These are phyloP conservation scores for Neurospora cerealis DNA, from an alignment of 495 filamentous ascomycete genomes.

Conservation along the genomic window DNA sequence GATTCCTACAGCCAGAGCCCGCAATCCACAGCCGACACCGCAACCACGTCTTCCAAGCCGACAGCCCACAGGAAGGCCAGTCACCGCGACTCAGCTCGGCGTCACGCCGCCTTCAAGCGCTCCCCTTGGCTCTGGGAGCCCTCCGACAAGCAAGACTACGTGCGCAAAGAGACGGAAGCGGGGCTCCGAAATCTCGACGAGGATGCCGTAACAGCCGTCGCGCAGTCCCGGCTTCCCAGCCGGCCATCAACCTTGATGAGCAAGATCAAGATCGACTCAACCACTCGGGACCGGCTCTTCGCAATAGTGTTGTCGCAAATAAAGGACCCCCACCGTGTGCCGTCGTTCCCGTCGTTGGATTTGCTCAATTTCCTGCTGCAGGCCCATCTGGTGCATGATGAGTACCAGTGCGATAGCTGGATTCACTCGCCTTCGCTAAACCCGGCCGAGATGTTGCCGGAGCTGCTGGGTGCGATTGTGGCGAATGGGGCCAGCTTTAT, in stretches of 20 bases:
- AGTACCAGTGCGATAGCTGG: conserved; percentile 13
- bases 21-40: conserved; percentile 4
- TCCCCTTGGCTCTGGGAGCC: conserved; percentile 19
- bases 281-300: conserved; percentile 10
- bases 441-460: conserved; percentile 23
- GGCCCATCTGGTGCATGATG: conserved; percentile 9
- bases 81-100: conserved; percentile 3
- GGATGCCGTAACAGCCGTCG: background rate
- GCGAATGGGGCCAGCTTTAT: conserved; percentile 43
- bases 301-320: conserved; percentile 9
- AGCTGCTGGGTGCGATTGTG: conserved; percentile 39
- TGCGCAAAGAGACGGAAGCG: conserved; percentile 10
- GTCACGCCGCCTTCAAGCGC: conserved; percentile 14
- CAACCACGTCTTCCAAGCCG: background rate
- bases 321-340: conserved; percentile 1
- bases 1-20: conserved; percentile 8
- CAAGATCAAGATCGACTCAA: conserved; percentile 8
- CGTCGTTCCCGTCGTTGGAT: conserved; percentile 16
- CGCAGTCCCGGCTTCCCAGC: background rate
- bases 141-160: conserved; percentile 7
- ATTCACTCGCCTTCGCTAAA: conserved; percentile 12
- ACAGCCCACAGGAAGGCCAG: background rate
- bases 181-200: conserved; percentile 7
- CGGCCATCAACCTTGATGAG: background rate
- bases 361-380: conserved; percentile 16